Conservation (phyloP, 176 grass and related monocot genomes). For the Thinopyrum elongatum region DNA sequence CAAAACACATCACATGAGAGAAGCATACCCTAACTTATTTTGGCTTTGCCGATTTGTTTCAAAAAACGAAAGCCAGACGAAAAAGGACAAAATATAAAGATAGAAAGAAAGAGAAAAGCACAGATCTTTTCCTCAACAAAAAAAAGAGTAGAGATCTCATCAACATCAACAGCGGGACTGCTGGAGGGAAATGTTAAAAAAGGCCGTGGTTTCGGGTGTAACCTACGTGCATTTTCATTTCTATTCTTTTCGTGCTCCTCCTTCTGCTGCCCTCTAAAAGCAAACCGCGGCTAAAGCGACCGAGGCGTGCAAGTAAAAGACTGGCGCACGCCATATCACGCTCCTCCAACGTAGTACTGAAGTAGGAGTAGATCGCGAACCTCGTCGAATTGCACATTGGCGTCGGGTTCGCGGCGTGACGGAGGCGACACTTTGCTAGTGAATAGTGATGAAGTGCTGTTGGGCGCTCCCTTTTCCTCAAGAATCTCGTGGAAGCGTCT, state of each 20-base stretch:
- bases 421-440: too few species aligned
- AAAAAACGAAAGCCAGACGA: too few species aligned
- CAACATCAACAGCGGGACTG: too few species aligned
- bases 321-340: neutral
- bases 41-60: too few species aligned
- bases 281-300: slow-evolving; percentile 16
- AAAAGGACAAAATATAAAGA: too few species aligned
- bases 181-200: neutral
- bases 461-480: neutral
- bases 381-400: neutral
- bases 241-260: neutral
- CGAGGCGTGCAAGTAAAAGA: slow-evolving; percentile 2
- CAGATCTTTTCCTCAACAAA: too few species aligned
- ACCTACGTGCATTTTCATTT: neutral
- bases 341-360: neutral
- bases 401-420: neutral
- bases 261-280: slow-evolving; percentile 5
- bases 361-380: neutral
- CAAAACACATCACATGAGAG: neutral
- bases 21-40: neutral
- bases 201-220: neutral
- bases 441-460: too few species aligned
- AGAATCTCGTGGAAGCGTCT: neutral
- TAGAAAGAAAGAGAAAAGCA: too few species aligned
- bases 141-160: too few species aligned